Conservation (phyloP, 345 rosid genomes). For the Lenwebbia sp. region DNA sequence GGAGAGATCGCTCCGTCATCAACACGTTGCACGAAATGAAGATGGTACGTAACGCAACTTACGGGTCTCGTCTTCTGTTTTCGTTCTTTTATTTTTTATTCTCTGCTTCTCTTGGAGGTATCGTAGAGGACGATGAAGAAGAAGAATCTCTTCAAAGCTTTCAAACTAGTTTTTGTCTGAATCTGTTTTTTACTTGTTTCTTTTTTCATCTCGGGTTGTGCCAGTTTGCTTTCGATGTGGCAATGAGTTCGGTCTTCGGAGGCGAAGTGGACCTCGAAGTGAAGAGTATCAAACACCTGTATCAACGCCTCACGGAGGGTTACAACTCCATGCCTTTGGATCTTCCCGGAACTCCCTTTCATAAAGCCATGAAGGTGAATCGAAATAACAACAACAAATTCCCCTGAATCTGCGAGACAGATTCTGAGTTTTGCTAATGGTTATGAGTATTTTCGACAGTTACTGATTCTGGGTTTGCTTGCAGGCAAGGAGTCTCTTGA, state of each 20-base stretch:
- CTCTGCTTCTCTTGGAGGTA: not conserved
- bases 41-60: slow-evolving; percentile 33
- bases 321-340: slow-evolving; percentile 93
- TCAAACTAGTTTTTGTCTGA: not conserved
- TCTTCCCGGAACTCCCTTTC: slow-evolving; percentile 76
- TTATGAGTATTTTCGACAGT: not conserved
- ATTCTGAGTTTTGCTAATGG: not conserved
- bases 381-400: not conserved
- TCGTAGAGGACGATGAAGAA: not conserved
- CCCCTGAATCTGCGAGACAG: not conserved
- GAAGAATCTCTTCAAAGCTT: not conserved
- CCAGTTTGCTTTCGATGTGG: slow-evolving; percentile 96
- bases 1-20: slow-evolving; percentile 35
- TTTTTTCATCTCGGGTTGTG: not conserved
- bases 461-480: not conserved
- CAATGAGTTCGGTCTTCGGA: slow-evolving; percentile 74
- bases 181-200: not conserved
- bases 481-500: slow-evolving; percentile 67
- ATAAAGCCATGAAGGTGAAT: slow-evolving; percentile 69
- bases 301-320: slow-evolving; percentile 66
- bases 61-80: not conserved
- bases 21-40: slow-evolving; percentile 89
- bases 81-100: not conserved
- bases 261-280: slow-evolving; percentile 33
- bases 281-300: slow-evolving; percentile 57